Evolutionary conservation across 192 early-diverging fungal genomes (phyloP).

Genomic region (Linnemannia elongata): DNA sequence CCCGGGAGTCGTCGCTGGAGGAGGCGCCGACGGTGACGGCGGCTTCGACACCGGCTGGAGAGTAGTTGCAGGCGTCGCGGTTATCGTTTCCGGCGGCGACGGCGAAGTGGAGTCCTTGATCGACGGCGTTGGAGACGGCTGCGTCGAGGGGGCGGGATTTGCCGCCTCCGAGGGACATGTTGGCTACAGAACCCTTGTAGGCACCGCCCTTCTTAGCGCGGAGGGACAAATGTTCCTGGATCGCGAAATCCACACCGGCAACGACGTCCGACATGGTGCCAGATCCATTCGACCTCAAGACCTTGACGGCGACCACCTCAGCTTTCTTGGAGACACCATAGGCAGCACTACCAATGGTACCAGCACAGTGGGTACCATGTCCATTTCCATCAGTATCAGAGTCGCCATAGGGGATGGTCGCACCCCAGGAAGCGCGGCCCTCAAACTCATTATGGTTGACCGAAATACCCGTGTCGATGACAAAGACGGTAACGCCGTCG

Average conservation of each 20-base stretch:
- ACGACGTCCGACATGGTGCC: conserved; percentile 74
- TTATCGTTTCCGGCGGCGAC: conserved; percentile 98
- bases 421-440: conserved; percentile 89
- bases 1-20: conserved; percentile 84
- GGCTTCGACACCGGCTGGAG: conserved; percentile 75
- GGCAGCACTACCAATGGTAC: conserved; percentile 86
- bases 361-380: conserved; percentile 92
- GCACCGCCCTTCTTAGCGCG: conserved; percentile 66
- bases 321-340: conserved; percentile 94
- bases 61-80: conserved; percentile 91
- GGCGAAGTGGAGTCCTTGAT: conserved; percentile 87
- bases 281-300: conserved; percentile 90
- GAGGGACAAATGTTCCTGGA: conserved; percentile 41
- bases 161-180: conserved; percentile 95
- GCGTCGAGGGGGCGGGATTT: conserved; percentile 82
- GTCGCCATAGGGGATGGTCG: conserved; percentile 79
- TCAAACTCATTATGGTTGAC: conserved; percentile 90
- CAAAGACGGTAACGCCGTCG: conserved; percentile 90
- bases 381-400: conserved; percentile 76
- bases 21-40: conserved; percentile 94
- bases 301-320: conserved; percentile 91
- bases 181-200: conserved; percentile 89
- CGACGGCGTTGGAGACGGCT: conserved; percentile 82
- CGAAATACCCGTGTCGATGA: conserved; percentile 95
- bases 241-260: conserved; percentile 77